These are phyloP conservation scores for Loxodes magnus DNA, from an alignment of 73 alveolate genomes.

Conservation along the genomic window DNA sequence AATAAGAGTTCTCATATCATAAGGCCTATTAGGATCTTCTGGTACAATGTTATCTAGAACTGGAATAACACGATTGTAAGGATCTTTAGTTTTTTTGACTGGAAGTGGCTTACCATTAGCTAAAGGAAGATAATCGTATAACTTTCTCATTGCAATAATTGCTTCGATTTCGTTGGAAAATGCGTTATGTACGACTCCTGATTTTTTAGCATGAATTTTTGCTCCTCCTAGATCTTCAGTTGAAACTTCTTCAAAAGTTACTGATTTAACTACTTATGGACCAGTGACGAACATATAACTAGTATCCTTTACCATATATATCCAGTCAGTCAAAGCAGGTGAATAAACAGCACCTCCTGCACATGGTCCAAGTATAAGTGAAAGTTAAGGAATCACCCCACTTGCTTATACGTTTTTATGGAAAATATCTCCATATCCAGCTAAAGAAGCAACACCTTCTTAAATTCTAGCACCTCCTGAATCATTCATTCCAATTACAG, in stretches of 20 bases:
- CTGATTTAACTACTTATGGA: constrained; percentile 93
- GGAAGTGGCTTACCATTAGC: constrained; percentile 3
- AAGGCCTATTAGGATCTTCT: constrained; percentile 37
- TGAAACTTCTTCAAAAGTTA: constrained; percentile 82
- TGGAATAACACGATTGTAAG: constrained; percentile 46
- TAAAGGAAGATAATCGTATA: constrained; percentile 17
- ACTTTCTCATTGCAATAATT: not conserved
- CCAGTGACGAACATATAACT: constrained; percentile 94
- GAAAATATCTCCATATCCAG: constrained; percentile 51
- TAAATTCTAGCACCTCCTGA: constrained; percentile 89
- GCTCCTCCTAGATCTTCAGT: constrained; percentile 92
- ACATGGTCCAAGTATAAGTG: constrained; percentile 83
- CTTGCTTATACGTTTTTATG: constrained; percentile 61
- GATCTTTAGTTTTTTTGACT: constrained; percentile 24
- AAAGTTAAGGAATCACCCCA: constrained; percentile 63
- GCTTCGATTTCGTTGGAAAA: constrained; percentile 75
- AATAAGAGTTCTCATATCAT: constrained; percentile 50
- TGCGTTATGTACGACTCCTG: constrained; percentile 87
- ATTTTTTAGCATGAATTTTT: constrained; percentile 62
- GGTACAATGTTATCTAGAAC: constrained; percentile 67
- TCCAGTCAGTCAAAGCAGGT: constrained; percentile 95
- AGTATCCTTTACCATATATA: constrained; percentile 74
- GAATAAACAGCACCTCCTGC: constrained; percentile 97
- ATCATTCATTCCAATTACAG: constrained; percentile 86
- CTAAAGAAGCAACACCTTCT: constrained; percentile 68